phyloP scores from a whole-genome alignment of 2,329 filamentous ascomycete species.

The Lasiodiplodia sp. region DNA sequence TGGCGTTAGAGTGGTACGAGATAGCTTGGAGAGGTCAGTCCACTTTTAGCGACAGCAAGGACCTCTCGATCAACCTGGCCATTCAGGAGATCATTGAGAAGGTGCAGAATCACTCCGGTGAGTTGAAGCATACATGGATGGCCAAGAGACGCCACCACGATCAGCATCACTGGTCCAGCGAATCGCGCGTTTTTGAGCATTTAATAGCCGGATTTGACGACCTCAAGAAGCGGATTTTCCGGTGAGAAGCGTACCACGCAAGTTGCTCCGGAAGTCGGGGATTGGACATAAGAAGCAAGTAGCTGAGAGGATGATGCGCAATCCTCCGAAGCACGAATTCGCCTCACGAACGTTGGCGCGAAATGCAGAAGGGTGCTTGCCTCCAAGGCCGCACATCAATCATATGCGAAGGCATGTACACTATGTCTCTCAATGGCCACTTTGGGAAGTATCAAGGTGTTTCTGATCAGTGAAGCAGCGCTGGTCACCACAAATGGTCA shows the following conservation, averaged over 20 bases:
- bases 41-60: background rate
- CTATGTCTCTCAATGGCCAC: background rate
- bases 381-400: background rate
- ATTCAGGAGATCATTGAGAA: background rate
- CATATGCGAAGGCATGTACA: background rate
- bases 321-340: too few species aligned
- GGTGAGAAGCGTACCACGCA: background rate
- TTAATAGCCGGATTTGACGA: background rate
- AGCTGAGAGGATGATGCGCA: background rate
- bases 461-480: background rate
- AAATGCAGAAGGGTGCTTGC: background rate
- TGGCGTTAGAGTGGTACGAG: slow-evolving; percentile 44
- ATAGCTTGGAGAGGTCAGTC: slow-evolving; percentile 32
- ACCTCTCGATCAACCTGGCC: background rate
- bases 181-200: background rate
- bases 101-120: background rate
- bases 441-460: background rate
- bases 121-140: background rate
- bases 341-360: too few species aligned
- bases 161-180: background rate
- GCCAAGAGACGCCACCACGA: background rate
- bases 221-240: background rate
- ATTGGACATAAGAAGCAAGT: background rate
- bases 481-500: background rate
- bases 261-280: background rate